phyloP scores from a whole-genome alignment of 768 basidiomycete species.

The Auricularia sp. region DNA sequence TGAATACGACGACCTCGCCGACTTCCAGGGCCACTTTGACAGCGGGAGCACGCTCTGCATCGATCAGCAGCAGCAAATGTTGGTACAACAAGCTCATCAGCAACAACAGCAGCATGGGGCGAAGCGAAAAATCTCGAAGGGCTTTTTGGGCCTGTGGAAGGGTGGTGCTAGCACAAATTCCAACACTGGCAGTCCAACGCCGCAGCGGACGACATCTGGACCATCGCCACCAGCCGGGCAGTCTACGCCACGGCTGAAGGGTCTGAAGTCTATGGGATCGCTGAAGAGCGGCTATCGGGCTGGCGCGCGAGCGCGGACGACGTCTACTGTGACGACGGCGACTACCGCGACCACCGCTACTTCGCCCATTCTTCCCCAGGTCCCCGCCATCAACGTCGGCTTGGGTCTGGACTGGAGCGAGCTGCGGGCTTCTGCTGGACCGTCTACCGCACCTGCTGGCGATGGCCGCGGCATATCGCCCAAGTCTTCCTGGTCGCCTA shows the following conservation, averaged over 20 bases:
- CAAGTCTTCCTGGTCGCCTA: background rate
- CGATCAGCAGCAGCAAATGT: slow-evolving; percentile 15
- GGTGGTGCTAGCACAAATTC: slow-evolving; percentile 14
- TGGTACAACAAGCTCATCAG: slow-evolving; percentile 7
- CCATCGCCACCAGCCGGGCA: slow-evolving; percentile 29
- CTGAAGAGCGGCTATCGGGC: slow-evolving; percentile 29
- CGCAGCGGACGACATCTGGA: slow-evolving; percentile 31
- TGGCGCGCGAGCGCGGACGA: slow-evolving; percentile 22
- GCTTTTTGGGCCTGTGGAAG: slow-evolving; percentile 54
- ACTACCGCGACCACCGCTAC: slow-evolving; percentile 12
- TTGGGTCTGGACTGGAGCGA: slow-evolving; percentile 37
- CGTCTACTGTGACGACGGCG: slow-evolving; percentile 24
- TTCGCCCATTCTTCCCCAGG: slow-evolving; percentile 45
- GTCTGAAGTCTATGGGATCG: slow-evolving; percentile 72
- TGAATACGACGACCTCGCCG: slow-evolving; percentile 79
- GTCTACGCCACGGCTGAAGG: slow-evolving; percentile 42
- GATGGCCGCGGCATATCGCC: background rate
- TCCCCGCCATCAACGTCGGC: slow-evolving; percentile 44
- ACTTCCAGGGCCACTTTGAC: slow-evolving; percentile 81
- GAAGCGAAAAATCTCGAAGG: slow-evolving; percentile 53
- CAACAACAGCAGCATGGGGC: slow-evolving; percentile 18
- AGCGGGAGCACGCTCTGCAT: slow-evolving; percentile 65
- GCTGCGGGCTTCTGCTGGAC: background rate
- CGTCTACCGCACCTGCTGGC: background rate
- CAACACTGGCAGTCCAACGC: slow-evolving; percentile 9